phyloP scores from a whole-genome alignment of 2,329 filamentous ascomycete genomes.

The Colletotrichum chlorophyti region DNA sequence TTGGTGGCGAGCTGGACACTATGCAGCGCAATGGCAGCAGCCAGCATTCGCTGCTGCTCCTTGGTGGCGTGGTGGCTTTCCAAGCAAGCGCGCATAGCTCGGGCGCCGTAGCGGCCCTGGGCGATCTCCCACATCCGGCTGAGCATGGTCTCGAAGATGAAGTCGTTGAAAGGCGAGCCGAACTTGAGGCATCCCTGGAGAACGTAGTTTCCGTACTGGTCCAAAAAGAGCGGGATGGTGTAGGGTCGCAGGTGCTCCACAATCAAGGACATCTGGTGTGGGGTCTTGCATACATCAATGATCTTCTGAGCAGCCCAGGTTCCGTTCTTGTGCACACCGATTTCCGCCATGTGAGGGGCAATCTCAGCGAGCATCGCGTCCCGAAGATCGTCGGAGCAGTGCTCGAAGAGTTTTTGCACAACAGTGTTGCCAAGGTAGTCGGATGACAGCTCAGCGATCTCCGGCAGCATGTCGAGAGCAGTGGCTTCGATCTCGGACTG shows the following conservation, averaged over 20 bases:
- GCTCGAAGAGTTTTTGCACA: slow-evolving; percentile 98
- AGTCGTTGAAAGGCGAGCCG: slow-evolving; percentile 86
- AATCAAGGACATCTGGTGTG: slow-evolving; percentile 82
- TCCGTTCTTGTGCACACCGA: slow-evolving; percentile 98
- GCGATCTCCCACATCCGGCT: slow-evolving; percentile 91
- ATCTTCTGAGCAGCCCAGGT: slow-evolving; percentile 99
- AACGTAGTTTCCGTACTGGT: slow-evolving; percentile 99
- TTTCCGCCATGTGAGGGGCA: slow-evolving; percentile 90
- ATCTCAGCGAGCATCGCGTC: slow-evolving; percentile 92
- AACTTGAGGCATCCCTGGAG: slow-evolving; percentile 96
- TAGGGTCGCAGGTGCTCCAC: slow-evolving; percentile 85
- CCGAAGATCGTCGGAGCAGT: slow-evolving; percentile 88
- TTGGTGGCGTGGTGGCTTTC: slow-evolving; percentile 96
- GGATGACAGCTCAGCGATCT: slow-evolving; percentile 92
- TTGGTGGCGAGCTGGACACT: slow-evolving; percentile 97
- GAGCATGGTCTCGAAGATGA: slow-evolving; percentile 98
- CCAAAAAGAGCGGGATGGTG: slow-evolving; percentile 89
- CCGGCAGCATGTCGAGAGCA: slow-evolving; percentile 91
- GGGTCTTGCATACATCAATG: slow-evolving; percentile 91
- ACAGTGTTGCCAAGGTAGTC: slow-evolving; percentile 99
- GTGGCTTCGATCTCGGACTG: slow-evolving; percentile 90
- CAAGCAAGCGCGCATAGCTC: slow-evolving; percentile 94
- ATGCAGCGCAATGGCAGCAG: slow-evolving; percentile 93
- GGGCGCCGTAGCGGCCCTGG: slow-evolving; percentile 91
- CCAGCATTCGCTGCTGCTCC: slow-evolving; percentile 94